phyloP scores from a whole-genome alignment of 108 stramenopile genomes.

The Skeletonema marinoi region DNA sequence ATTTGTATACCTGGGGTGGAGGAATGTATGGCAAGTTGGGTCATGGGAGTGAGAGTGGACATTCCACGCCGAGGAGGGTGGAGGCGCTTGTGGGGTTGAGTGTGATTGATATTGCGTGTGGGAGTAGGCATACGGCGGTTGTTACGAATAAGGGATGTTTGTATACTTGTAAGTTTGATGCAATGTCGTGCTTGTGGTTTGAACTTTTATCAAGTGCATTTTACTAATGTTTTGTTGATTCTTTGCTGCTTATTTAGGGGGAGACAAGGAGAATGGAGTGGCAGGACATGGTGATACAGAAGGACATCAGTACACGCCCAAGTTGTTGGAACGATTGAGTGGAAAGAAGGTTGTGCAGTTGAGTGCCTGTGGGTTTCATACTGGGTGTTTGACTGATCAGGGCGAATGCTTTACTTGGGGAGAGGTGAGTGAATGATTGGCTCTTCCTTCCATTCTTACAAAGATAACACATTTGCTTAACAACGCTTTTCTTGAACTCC shows the following conservation, averaged over 20 bases:
- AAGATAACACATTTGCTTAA: neutral
- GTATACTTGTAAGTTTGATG: slow-evolving; percentile 55
- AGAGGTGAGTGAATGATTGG: slow-evolving; percentile 37
- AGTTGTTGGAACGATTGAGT: slow-evolving; percentile 79
- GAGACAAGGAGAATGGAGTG: slow-evolving; percentile 92
- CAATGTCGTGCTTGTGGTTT: neutral
- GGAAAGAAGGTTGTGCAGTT: slow-evolving; percentile 87
- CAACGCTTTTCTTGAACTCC: no score
- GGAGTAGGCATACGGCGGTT: slow-evolving; percentile 89
- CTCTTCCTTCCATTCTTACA: neutral
- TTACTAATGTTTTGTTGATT: slow-evolving; percentile 38
- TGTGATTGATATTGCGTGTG: slow-evolving; percentile 92
- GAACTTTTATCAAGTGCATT: neutral
- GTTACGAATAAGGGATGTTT: slow-evolving; percentile 82
- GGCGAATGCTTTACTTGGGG: slow-evolving; percentile 90
- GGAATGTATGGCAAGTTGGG: slow-evolving; percentile 98
- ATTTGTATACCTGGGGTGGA: slow-evolving; percentile 92
- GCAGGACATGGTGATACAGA: slow-evolving; percentile 94
- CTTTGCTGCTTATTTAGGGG: slow-evolving; percentile 55
- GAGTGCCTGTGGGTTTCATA: slow-evolving; percentile 95
- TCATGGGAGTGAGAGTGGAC: slow-evolving; percentile 93
- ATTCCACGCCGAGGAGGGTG: slow-evolving; percentile 90
- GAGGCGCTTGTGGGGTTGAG: slow-evolving; percentile 79
- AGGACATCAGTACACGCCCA: slow-evolving; percentile 94
- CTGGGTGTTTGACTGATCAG: slow-evolving; percentile 86